Evolutionary conservation across 2,329 filamentous ascomycete species (phyloP).

Genomic region (Didymella lethalis): DNA sequence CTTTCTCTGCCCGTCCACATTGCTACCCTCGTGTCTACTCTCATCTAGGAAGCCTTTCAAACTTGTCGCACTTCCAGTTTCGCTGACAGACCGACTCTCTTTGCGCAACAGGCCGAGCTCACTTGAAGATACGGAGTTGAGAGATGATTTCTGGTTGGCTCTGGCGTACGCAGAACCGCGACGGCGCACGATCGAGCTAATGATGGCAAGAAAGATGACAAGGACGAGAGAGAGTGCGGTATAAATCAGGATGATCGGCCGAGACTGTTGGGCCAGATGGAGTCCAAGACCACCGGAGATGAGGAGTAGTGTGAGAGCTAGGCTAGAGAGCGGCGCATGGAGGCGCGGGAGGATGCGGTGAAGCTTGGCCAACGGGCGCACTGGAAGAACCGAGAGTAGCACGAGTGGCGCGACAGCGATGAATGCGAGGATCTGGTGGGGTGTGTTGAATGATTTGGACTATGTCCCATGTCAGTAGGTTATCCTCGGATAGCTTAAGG

Average conservation of each 20-base stretch:
- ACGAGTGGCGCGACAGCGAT: constrained; percentile 56
- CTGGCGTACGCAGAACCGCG: constrained; percentile 39
- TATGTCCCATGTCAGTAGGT: constrained; percentile 29
- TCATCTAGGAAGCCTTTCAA: constrained; percentile 20
- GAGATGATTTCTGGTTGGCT: constrained; percentile 15
- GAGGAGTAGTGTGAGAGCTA: constrained; percentile 38
- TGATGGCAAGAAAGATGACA: constrained; percentile 31
- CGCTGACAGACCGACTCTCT: constrained; percentile 21
- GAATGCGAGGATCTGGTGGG: constrained; percentile 59
- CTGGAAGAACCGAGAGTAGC: constrained; percentile 35
- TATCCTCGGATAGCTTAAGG: background rate
- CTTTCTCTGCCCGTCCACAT: background rate
- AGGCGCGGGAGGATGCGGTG: constrained; percentile 51
- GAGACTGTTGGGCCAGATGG: constrained; percentile 35
- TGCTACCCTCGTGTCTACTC: constrained; percentile 21
- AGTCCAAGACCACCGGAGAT: constrained; percentile 48
- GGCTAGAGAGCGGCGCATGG: constrained; percentile 54
- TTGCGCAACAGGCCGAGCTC: constrained; percentile 28
- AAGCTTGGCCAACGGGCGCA: constrained; percentile 43
- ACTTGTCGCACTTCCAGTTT: constrained; percentile 20
- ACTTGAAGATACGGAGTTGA: constrained; percentile 33
- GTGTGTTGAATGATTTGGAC: constrained; percentile 54
- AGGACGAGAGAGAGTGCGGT: constrained; percentile 15
- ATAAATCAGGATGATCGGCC: constrained; percentile 40
- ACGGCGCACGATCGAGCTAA: constrained; percentile 36